Evolutionary conservation across 352 stramenopile genomes (phyloP), one percentile per base, ranked within the genome.

Genomic region (Globisporangium polare): DNA sequence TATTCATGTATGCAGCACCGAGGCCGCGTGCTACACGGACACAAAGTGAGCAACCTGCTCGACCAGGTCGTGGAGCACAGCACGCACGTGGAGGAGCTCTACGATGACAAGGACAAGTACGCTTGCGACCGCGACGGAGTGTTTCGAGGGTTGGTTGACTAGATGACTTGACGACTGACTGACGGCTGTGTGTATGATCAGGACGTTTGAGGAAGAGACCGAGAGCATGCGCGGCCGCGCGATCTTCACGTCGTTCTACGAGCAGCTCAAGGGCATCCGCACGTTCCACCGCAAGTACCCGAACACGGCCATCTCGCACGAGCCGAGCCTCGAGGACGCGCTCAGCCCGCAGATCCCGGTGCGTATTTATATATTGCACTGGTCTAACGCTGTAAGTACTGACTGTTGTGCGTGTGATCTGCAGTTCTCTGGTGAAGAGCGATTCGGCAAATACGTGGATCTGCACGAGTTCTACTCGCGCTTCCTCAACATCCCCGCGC

Each of bases 371-470:
- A 22, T 13, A 20, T 45, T 1, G 49, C 53, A 0, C 2, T 53
- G n/a, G 15, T 47, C 39, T 22, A n/a, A 22, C 9, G 47, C 12
- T 42, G n/a, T 15, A 27, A 24, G 17, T 45, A 4, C 37, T 59
- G 7, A 17, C 60, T 62, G 3, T 2, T 39, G 57, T 53, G 22
- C 67, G 5, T 65, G 9, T 53, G 2, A 15, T 18, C n/a, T 22
- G 20, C 39, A 92, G 72, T 96, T 96, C 58, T 94, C 84, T 2
- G 89, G 89, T 17, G 88, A 96, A 83, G 89, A 97, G 67, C 82
- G 78, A 26, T 92, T 91, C 41, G 89, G 89, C 58, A 94, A 94
- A 61, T 97, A 96, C 63, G 78, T 97, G n/a, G 89, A 97, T 64
- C 57, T 97, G 35, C 85, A 95, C 61, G 76, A 87, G 66, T 88